Conservation (phyloP, 176 grass and related monocot genomes). For the Zoysia japonica region DNA sequence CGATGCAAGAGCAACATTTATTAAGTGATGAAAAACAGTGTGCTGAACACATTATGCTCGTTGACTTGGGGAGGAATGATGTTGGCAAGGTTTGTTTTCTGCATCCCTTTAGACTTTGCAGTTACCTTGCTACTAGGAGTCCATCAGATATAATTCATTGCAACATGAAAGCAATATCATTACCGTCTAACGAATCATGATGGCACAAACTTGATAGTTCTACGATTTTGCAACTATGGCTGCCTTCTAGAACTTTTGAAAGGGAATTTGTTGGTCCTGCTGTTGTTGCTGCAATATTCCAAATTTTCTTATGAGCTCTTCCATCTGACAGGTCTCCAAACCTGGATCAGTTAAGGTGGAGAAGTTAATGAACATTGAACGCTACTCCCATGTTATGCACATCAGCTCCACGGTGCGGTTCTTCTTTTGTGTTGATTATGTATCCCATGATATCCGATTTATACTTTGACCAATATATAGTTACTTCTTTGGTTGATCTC, state of each 20-base stretch:
- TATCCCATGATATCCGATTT: constrained; percentile 24
- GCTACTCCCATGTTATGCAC: constrained; percentile 95
- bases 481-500: background rate
- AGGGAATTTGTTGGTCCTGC: constrained; percentile 23
- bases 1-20: constrained; percentile 56
- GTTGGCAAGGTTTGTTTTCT: constrained; percentile 69
- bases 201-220: background rate
- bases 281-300: background rate
- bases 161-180: background rate
- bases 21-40: constrained; percentile 88
- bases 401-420: constrained; percentile 83
- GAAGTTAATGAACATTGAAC: constrained; percentile 87
- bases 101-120: constrained; percentile 1
- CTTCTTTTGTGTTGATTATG: constrained; percentile 7
- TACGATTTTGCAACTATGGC: constrained; percentile 19
- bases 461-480: background rate
- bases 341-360: constrained; percentile 83
- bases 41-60: constrained; percentile 95
- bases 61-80: constrained; percentile 93
- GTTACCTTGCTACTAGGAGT: background rate
- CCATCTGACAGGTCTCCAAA: constrained; percentile 69
- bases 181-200: background rate
- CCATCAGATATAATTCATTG: constrained; percentile 7
- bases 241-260: constrained; percentile 13
- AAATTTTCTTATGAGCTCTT: constrained; percentile 29